Conservation (phyloP, 108 stramenopile species). For the Bacterosira constricta region DNA sequence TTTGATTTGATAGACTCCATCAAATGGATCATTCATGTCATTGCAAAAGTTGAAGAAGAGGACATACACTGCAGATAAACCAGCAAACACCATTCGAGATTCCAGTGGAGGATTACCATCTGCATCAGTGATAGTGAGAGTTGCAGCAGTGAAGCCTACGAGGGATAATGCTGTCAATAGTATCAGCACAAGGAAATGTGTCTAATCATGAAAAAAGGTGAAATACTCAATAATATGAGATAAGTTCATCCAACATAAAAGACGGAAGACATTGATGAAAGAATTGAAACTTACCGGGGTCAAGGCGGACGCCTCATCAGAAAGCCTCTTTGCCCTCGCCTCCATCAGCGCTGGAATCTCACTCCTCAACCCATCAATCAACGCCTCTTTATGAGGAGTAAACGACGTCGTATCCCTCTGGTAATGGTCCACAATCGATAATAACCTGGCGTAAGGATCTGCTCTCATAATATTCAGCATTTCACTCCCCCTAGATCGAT, state of each 20-base stretch:
- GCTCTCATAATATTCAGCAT: conserved; percentile 62
- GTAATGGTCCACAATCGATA: conserved; percentile 47
- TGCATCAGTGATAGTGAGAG: conserved; percentile 32
- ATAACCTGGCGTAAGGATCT: conserved; percentile 67
- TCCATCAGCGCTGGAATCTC: conserved; percentile 48
- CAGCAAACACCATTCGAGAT: conserved; percentile 58
- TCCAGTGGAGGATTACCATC: conserved; percentile 48
- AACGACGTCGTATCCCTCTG: conserved; percentile 19
- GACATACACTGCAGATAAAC: conserved; percentile 56
- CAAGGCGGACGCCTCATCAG: conserved; percentile 63
- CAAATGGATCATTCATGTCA: conserved; percentile 73
- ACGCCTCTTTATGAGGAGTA: conserved; percentile 20
- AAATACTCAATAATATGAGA: neutral
- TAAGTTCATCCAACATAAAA: neutral
- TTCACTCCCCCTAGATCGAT: conserved; percentile 58
- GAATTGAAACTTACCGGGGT: conserved; percentile 36
- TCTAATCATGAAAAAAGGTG: conserved; percentile 1
- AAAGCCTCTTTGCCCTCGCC: conserved; percentile 56
- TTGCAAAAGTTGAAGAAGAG: conserved; percentile 69
- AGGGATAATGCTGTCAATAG: conserved; percentile 52
- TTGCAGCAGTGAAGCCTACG: conserved; percentile 52
- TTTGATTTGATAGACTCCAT: conserved; percentile 74
- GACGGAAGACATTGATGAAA: neutral
- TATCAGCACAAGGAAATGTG: conserved; percentile 62
- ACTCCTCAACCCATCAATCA: conserved; percentile 48